Evolutionary conservation across 73 alveolate species (phyloP).

Genomic region (Chromera velia): DNA sequence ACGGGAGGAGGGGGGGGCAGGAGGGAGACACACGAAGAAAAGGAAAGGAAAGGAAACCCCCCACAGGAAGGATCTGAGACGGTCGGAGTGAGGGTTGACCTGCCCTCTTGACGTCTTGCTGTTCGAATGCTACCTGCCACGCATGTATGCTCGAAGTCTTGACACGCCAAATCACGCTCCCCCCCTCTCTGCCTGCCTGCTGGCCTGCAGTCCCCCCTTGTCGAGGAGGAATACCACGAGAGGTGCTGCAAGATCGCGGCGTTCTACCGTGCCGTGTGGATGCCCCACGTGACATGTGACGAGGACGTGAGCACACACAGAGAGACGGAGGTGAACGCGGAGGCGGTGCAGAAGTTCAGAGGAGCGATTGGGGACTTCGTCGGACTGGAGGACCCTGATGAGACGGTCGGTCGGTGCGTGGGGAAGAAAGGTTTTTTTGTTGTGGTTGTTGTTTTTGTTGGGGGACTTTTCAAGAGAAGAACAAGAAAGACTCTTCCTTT

Average conservation of each 20-base stretch:
- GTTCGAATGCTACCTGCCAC: too few species aligned
- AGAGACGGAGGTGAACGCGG: not conserved
- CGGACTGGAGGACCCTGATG: not conserved
- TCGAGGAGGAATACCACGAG: not conserved
- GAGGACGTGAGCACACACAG: not conserved
- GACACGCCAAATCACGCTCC: too few species aligned
- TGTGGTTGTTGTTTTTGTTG: too few species aligned
- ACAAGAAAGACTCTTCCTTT: too few species aligned
- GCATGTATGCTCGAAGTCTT: too few species aligned
- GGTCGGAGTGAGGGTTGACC: too few species aligned
- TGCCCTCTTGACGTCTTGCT: too few species aligned
- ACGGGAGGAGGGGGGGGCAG: not conserved
- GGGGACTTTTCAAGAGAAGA: too few species aligned
- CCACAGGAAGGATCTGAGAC: not conserved
- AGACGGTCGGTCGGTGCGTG: not conserved
- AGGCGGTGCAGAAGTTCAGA: not conserved
- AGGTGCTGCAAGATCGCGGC: not conserved
- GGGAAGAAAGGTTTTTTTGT: too few species aligned
- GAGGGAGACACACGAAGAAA: not conserved
- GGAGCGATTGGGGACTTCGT: not conserved
- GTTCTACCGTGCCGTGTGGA: not conserved
- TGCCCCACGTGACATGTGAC: too few species aligned
- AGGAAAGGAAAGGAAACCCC: not conserved
- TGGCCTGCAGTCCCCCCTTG: not conserved
- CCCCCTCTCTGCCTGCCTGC: too few species aligned